These are phyloP conservation scores for Venturia nashicola DNA, from an alignment of 2,329 filamentous ascomycete species.

Conservation along the genomic window DNA sequence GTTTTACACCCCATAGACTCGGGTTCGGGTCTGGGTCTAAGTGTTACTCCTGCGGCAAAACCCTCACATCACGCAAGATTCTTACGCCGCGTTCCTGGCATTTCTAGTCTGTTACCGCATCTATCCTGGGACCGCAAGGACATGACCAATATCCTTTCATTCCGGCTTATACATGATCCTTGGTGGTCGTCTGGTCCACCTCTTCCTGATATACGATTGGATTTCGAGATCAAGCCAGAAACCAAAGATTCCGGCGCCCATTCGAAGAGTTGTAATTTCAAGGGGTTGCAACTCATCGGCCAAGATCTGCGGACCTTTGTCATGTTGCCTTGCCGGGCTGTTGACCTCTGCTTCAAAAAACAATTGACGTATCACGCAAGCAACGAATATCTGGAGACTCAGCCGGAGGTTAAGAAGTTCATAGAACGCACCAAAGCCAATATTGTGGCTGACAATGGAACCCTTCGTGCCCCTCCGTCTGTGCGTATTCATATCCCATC, in stretches of 20 bases:
- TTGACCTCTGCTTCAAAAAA: not conserved
- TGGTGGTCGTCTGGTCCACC: not conserved
- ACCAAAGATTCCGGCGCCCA: not conserved
- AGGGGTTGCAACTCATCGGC: not conserved
- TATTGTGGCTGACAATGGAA: conserved; percentile 1
- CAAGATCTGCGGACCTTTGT: not conserved
- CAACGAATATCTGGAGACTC: not conserved
- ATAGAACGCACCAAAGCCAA: conserved; percentile 1
- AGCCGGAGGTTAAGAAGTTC: not conserved
- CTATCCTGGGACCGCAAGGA: not conserved
- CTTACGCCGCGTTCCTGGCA: not conserved
- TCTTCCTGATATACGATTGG: not conserved
- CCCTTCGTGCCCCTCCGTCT: not conserved
- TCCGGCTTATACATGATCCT: conserved; percentile 1
- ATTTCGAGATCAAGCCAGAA: not conserved
- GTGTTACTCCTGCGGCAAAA: not conserved
- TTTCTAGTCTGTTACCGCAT: not conserved
- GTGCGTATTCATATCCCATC: not conserved
- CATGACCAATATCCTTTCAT: not conserved
- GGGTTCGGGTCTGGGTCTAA: not conserved
- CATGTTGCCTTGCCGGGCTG: not conserved
- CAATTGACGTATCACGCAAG: not conserved
- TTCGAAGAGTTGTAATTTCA: not conserved
- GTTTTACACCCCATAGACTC: not conserved
- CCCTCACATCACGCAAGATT: not conserved